Percentiles rank a stretch among this genome's conserved stretches.
phyloP scores from a whole-genome alignment of 129 eudicot genomes.

The Chrysanthemum lavandulifolium region DNA sequence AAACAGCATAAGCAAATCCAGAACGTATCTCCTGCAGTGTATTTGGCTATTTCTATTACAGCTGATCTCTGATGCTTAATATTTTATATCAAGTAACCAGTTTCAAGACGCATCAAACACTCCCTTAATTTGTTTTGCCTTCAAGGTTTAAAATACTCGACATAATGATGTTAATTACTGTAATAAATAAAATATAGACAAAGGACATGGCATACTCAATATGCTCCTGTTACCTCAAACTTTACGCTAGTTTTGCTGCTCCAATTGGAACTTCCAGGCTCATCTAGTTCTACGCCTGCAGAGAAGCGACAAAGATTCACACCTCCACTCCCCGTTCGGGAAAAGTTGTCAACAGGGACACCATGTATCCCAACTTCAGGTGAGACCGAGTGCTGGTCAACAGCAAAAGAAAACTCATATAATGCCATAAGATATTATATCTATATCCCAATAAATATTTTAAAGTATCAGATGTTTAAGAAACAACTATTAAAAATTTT shows the following conservation, averaged over 20 bases:
- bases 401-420: conserved; percentile 23
- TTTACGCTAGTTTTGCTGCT: conserved; percentile 85
- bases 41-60: not conserved
- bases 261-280: conserved; percentile 79
- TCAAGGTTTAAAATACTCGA: not conserved
- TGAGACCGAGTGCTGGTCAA: conserved; percentile 74
- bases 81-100: not conserved
- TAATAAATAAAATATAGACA: not conserved
- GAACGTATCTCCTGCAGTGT: not conserved
- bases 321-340: conserved; percentile 80
- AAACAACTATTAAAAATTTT: too few species aligned
- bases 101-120: not conserved
- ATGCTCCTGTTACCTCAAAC: conserved; percentile 61
- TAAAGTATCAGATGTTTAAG: too few species aligned
- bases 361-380: conserved; percentile 94
- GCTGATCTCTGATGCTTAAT: not conserved
- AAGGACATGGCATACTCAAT: not conserved
- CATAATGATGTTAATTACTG: not conserved
- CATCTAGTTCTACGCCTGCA: conserved; percentile 75
- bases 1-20: not conserved
- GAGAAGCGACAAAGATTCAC: conserved; percentile 85
- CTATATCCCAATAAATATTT: not conserved
- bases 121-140: not conserved
- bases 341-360: conserved; percentile 73
- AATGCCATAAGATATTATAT: conserved; percentile 7